Conservation (phyloP, 768 basidiomycete genomes). For the Tulasnella sp. region DNA sequence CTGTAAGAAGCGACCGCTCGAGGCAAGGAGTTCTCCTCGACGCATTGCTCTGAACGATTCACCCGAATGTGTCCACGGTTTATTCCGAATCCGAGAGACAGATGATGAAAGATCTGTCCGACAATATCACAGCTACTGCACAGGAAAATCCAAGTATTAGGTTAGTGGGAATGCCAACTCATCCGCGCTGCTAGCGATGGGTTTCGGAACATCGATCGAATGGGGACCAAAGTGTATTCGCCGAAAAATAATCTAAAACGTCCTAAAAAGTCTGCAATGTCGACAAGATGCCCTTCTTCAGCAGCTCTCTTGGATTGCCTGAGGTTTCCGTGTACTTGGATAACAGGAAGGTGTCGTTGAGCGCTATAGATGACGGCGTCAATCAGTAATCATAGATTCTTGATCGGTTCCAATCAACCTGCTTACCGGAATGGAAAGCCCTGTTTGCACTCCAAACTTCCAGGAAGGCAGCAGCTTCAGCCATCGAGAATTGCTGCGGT, state of each 20-base stretch:
- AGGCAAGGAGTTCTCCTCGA: too few relatives aligned
- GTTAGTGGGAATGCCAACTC: too few relatives aligned
- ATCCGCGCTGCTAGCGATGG: not conserved
- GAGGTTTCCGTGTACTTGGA: slow-evolving; percentile 74
- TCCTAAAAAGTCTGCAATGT: slow-evolving; percentile 11
- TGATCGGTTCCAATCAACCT: not conserved
- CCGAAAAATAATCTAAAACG: not conserved
- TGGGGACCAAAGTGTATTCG: not conserved
- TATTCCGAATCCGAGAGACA: too few relatives aligned
- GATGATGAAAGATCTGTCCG: too few relatives aligned
- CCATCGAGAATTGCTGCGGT: slow-evolving; percentile 61
- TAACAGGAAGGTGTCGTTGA: slow-evolving; percentile 73
- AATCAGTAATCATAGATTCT: not conserved
- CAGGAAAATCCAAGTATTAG: too few relatives aligned
- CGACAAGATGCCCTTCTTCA: slow-evolving; percentile 60
- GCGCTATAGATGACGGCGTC: slow-evolving; percentile 40
- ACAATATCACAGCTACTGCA: too few relatives aligned
- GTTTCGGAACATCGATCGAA: not conserved
- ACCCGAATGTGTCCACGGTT: too few relatives aligned
- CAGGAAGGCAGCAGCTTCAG: slow-evolving; percentile 75
- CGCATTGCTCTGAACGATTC: too few relatives aligned
- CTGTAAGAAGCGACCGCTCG: too few relatives aligned
- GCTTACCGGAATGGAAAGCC: slow-evolving; percentile 58
- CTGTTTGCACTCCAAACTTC: slow-evolving; percentile 73
- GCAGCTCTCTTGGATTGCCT: slow-evolving; percentile 81